Evolutionary conservation across 306 rosid genomes (phyloP), one percentile per base, ranked within the genome.

Genomic region (Acacia melanoxylon): DNA sequence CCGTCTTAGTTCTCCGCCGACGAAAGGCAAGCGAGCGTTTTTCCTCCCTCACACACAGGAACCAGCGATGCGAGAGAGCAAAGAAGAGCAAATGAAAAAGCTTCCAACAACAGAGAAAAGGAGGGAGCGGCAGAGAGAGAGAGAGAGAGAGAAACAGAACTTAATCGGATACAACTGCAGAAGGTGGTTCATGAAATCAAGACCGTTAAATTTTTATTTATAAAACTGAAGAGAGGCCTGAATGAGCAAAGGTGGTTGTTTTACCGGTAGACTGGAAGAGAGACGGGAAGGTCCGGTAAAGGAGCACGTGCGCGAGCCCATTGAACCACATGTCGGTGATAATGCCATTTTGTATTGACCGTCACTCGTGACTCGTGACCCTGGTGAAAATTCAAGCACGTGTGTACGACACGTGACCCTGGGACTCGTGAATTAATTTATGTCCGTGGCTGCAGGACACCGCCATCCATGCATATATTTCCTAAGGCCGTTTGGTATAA

Each of bases 291-390:
- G 80, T 68, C 84, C 85, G 83, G 95, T 90, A 79, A 86, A 77
- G 5, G 7, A 86, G 73, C 97, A 94, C 97, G 98, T 92, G 97
- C 91, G 80, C 1, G 12, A 74, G 56, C 44, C 42, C 22, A 37
- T 80, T 20, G 37, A 48, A 6, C 15, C 41, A 14, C 69, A 13
- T 62, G 90, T 84, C 85, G 88, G 88, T 82, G 89, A 79, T 59
- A 46, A 45, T 16, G 61, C 78, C 17, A 27, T 7, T 59, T 19
- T 19, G 78, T 61, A 58, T 85, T 71, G 80, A 41, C 31, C 27
- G 10, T 33, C 77, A 24, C 66, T 58, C 63, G 62, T 20, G 25
- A 56, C n/a, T 19, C 12, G 51, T 12, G 35, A 61, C 67, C 72
- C 48, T 35, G 63, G 33, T 83, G 68, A 78, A 72, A 80, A 33